phyloP scores from a whole-genome alignment of 2,329 filamentous ascomycete species.

The Ustilaginoidea virens region DNA sequence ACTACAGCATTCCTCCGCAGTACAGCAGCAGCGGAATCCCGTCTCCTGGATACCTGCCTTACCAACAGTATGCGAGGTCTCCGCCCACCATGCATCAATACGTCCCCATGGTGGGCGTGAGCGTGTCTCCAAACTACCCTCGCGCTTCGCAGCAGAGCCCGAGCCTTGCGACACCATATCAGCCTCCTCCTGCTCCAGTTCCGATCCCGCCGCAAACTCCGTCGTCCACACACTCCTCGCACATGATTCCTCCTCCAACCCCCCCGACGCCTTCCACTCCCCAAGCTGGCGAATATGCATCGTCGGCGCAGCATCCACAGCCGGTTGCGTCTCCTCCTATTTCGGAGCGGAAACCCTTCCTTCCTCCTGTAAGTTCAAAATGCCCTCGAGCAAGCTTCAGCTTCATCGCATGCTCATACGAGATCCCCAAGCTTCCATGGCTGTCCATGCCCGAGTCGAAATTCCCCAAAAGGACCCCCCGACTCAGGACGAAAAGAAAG shows the following conservation, averaged over 20 bases:
- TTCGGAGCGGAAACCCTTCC: conserved; percentile 20
- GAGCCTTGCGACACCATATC: conserved; percentile 40
- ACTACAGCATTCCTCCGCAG: conserved; percentile 42
- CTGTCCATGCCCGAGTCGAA: conserved; percentile 31
- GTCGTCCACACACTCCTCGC: conserved; percentile 34
- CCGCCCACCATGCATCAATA: conserved; percentile 39
- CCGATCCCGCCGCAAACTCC: conserved; percentile 33
- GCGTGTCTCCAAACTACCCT: conserved; percentile 29
- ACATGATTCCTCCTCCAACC: conserved; percentile 26
- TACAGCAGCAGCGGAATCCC: conserved; percentile 38
- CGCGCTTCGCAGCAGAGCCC: conserved; percentile 35
- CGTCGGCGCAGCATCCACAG: conserved; percentile 6
- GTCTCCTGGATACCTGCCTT: conserved; percentile 30
- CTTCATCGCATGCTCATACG: not conserved
- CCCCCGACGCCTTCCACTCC: conserved; percentile 32
- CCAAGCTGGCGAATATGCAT: conserved; percentile 18
- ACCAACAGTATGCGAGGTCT: conserved; percentile 32
- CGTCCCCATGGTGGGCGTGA: conserved; percentile 33
- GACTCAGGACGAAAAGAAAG: conserved; percentile 27
- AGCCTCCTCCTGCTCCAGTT: conserved; percentile 31
- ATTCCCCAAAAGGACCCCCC: conserved; percentile 29
- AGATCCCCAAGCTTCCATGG: conserved; percentile 37
- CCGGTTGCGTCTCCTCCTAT: conserved; percentile 4
- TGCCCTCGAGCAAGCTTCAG: not conserved
- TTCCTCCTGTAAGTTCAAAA: conserved; percentile 31